Percentiles rank a stretch among this genome's conserved stretches.
These are phyloP conservation scores for Syzygium malaccense DNA, from an alignment of 441 rosid genomes.

Conservation along the genomic window DNA sequence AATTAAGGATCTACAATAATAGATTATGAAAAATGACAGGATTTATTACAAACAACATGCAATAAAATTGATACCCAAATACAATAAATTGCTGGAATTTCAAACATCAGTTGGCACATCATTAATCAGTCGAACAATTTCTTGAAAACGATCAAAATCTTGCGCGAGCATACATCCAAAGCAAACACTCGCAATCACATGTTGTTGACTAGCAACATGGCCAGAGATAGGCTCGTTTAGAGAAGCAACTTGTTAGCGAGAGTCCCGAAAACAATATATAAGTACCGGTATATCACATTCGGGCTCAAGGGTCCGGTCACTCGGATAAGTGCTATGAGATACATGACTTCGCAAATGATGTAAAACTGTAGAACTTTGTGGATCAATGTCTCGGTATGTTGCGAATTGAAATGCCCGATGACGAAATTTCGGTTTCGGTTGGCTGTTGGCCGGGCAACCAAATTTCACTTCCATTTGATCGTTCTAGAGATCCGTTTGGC, in stretches of 20 bases:
- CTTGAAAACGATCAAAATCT: neutral
- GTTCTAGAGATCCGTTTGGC: neutral
- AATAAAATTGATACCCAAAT: neutral
- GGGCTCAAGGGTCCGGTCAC: fast-evolving
- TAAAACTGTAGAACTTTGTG: fast-evolving
- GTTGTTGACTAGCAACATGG: fast-evolving
- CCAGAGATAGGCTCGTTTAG: fast-evolving
- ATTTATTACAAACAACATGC: neutral
- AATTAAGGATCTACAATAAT: no score
- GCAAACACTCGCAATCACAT: neutral
- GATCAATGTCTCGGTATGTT: fast-evolving
- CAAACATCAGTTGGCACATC: neutral
- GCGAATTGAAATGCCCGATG: fast-evolving
- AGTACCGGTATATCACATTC: neutral
- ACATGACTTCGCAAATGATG: neutral
- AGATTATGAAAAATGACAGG: no score
- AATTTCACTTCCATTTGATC: no score
- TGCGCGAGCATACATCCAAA: fast-evolving
- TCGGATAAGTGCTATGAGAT: neutral
- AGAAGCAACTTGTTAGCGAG: neutral
- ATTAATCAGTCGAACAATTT: neutral
- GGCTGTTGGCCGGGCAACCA: no score
- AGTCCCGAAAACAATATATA: neutral
- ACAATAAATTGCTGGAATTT: neutral
- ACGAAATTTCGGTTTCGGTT: neutral